A percentile compares a stretch with the other conserved stretches of the same genome.
Conservation (phyloP, 2,329 filamentous ascomycete species). For the Pyrenophora graminea region DNA sequence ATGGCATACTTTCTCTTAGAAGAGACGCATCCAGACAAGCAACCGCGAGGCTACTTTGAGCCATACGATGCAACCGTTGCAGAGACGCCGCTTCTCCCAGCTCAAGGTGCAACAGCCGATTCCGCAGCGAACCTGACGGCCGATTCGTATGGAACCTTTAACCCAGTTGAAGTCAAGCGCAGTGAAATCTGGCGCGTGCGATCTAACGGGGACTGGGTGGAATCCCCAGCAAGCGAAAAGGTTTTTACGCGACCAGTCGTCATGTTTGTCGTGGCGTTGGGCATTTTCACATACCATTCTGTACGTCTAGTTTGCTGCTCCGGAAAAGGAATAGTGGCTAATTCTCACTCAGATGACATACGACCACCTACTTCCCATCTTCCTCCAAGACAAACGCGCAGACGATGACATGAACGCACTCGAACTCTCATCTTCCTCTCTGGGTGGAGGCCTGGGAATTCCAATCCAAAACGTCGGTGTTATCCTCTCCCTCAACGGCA, state of each 20-base stretch:
- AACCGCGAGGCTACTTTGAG: conserved; percentile 54
- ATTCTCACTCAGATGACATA: conserved; percentile 70
- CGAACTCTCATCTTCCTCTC: conserved; percentile 31
- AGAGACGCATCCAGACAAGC: conserved; percentile 87
- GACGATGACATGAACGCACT: conserved; percentile 38
- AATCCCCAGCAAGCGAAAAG: conserved; percentile 44
- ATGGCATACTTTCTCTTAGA: conserved; percentile 80
- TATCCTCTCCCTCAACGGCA: conserved; percentile 70
- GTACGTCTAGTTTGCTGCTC: conserved; percentile 17
- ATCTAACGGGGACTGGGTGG: conserved; percentile 52
- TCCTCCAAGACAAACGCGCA: conserved; percentile 76
- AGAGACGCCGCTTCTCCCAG: conserved; percentile 75
- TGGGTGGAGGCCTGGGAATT: conserved; percentile 67
- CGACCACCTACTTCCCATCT: conserved; percentile 89
- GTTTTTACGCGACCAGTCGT: conserved; percentile 68
- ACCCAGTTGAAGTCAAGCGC: conserved; percentile 59
- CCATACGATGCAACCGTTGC: conserved; percentile 53
- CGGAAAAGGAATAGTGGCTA: background rate
- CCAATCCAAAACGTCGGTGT: conserved; percentile 68
- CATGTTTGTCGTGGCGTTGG: conserved; percentile 78
- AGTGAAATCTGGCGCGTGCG: conserved; percentile 58
- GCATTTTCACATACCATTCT: conserved; percentile 90
- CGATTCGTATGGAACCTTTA: conserved; percentile 81
- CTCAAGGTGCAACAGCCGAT: conserved; percentile 73
- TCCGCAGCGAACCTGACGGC: conserved; percentile 72